These are phyloP conservation scores for Colletotrichum camelliae DNA, from an alignment of 2,329 filamentous ascomycete genomes.

Conservation along the genomic window DNA sequence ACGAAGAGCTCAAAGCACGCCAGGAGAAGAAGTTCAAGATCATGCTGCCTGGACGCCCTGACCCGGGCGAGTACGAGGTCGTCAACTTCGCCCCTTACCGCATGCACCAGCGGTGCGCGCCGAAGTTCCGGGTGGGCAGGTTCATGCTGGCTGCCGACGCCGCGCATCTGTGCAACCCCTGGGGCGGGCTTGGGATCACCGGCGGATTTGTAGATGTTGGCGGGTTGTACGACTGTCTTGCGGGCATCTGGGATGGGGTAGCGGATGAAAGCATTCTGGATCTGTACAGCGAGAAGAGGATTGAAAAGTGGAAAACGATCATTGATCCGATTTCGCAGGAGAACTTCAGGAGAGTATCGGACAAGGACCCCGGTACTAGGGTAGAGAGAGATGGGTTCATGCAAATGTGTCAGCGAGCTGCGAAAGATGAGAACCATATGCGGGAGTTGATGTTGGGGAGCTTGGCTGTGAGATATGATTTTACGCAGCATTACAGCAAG, in stretches of 20 bases:
- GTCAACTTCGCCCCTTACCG: slow-evolving; percentile 64
- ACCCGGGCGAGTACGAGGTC: slow-evolving; percentile 61
- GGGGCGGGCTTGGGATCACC: slow-evolving; percentile 67
- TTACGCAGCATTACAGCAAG: slow-evolving; percentile 47
- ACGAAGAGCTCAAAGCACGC: slow-evolving; percentile 57
- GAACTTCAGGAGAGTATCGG: slow-evolving; percentile 49
- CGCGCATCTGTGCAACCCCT: slow-evolving; percentile 60
- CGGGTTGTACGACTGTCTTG: slow-evolving; percentile 64
- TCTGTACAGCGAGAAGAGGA: slow-evolving; percentile 49
- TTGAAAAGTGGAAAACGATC: slow-evolving; percentile 49
- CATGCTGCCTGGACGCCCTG: slow-evolving; percentile 65
- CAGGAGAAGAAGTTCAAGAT: slow-evolving; percentile 60
- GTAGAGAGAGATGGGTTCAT: slow-evolving; percentile 34
- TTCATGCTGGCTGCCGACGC: slow-evolving; percentile 65
- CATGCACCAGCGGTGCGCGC: slow-evolving; percentile 66
- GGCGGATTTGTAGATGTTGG: slow-evolving; percentile 70
- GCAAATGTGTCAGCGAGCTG: slow-evolving; percentile 39
- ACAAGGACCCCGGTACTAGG: slow-evolving; percentile 43
- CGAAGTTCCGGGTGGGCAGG: slow-evolving; percentile 61
- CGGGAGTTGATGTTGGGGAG: slow-evolving; percentile 38
- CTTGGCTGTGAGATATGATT: slow-evolving; percentile 47
- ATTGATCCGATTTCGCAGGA: slow-evolving; percentile 48
- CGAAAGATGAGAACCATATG: slow-evolving; percentile 36
- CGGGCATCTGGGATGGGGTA: slow-evolving; percentile 47
- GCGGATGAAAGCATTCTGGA: slow-evolving; percentile 50